Evolutionary conservation across 805 yeast genomes (phyloP).

Genomic region (Allodekkera sacchari): DNA sequence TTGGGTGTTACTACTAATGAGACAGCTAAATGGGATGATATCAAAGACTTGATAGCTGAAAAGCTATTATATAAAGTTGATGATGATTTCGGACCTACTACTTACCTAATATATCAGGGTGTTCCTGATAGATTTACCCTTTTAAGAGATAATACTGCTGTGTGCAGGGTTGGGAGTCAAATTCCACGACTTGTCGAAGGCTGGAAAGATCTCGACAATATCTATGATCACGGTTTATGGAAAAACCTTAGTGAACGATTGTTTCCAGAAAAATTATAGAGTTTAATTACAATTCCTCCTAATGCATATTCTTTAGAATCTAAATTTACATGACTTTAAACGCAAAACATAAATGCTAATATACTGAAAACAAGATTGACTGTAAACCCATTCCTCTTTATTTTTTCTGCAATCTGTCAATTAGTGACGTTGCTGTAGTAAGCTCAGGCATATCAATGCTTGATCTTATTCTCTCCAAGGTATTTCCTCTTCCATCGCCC

Average conservation of each 20-base stretch:
- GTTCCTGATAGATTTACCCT: no score
- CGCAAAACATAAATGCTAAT: slow-evolving; percentile 2
- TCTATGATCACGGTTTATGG: slow-evolving; percentile 43
- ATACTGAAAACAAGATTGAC: not conserved
- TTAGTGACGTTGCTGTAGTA: slow-evolving; percentile 27
- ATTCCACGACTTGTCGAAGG: slow-evolving; percentile 7
- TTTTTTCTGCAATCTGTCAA: slow-evolving; percentile 15
- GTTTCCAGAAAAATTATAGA: slow-evolving; percentile 11
- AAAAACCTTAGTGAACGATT: slow-evolving; percentile 30
- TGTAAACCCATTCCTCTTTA: not conserved
- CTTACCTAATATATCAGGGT: not conserved
- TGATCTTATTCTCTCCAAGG: slow-evolving; percentile 24
- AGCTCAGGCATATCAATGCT: slow-evolving; percentile 31
- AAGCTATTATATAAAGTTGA: slow-evolving; percentile 22
- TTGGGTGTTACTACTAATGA: slow-evolving; percentile 54
- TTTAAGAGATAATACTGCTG: no score
- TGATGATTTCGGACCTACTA: not conserved
- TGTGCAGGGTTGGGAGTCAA: no score
- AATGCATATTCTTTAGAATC: no score
- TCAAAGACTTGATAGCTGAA: slow-evolving; percentile 29
- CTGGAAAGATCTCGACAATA: slow-evolving; percentile 30
- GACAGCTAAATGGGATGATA: slow-evolving; percentile 43
- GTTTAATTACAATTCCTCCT: no score
- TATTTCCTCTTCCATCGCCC: slow-evolving; percentile 13
- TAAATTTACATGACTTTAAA: slow-evolving; percentile 1